Evolutionary conservation across 306 rosid species (phyloP), one percentile per base, ranked within the genome.

Genomic region (Pterocarpus santalinus): DNA sequence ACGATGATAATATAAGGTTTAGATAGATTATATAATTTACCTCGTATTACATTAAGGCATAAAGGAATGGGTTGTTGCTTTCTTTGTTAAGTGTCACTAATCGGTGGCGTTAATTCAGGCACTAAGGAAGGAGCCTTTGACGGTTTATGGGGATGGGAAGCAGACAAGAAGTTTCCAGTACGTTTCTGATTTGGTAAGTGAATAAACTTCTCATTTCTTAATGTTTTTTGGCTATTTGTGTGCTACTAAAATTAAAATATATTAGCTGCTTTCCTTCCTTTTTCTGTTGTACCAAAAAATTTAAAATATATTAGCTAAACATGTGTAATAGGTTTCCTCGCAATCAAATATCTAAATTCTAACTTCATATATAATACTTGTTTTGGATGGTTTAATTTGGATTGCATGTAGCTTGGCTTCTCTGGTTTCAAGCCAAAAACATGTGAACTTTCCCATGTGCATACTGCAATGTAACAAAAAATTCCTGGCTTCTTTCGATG

Each of bases 81-180:
- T 43, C 6, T 5, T 43, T 43, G 6, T 5, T 67, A 34, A 56
- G 56, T 51, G 41, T 58, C 65, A 67, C 13, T 79, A 52, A 80
- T 68, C 64, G 46, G n/a, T 65, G 88, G 43, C 69, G 7, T 74
- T 78, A 32, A 44, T 89, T 89, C 90, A 95, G 99, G 99, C 99
- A 60, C 81, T 93, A 72, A 95, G 99, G 84, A 95, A 95, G 89
- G 98, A 91, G 77, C 97, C 99, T 69, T 67, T 95, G 87, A 95
- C 98, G 13, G 99, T 95, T 22, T 95, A 95, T 15, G 99, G 99
- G 74, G 99, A 95, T 85, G 99, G 99, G 75, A 93, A 95, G 89
- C 99, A 93, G 87, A 95, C 99, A 32, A 91, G 99, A 90, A 95
- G 99, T 86, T 95, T 95, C 93, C 99, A 95, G 69, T 95, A 89